phyloP scores from a whole-genome alignment of 2,329 filamentous ascomycete species.

The Phaeosphaeria sp. region DNA sequence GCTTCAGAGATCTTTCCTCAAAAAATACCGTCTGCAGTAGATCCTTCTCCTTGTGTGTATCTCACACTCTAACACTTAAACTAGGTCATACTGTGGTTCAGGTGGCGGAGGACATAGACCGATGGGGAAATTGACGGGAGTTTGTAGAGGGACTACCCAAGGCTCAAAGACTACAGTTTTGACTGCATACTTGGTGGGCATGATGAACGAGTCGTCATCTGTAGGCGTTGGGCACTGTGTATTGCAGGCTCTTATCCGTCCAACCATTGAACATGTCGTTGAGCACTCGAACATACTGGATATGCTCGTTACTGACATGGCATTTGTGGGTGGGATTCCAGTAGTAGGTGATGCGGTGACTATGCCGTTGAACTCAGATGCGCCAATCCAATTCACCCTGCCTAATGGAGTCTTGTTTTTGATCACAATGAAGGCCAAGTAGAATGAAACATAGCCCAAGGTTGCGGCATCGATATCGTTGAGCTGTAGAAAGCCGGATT shows the following conservation, averaged over 20 bases:
- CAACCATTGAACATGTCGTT: constrained; percentile 6
- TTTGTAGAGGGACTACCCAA: constrained; percentile 3
- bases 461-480: background rate
- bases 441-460: background rate
- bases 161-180: constrained; percentile 6
- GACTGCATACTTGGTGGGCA: constrained; percentile 2
- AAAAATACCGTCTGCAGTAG: no score
- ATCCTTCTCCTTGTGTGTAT: no score
- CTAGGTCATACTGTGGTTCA: no score
- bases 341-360: background rate
- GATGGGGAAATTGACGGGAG: constrained; percentile 1
- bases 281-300: background rate
- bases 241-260: constrained; percentile 5
- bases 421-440: constrained; percentile 1
- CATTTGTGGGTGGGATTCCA: background rate
- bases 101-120: background rate
- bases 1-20: no score
- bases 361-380: constrained; percentile 1
- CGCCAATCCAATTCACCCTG: constrained; percentile 4
- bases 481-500: background rate
- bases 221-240: constrained; percentile 8
- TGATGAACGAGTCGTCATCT: background rate
- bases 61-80: no score
- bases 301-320: background rate
- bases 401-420: background rate